A percentile compares a stretch with the other conserved stretches of the same genome.
Evolutionary conservation across 257 asterid species (phyloP).

Genomic region (Solanum peruvianum): DNA sequence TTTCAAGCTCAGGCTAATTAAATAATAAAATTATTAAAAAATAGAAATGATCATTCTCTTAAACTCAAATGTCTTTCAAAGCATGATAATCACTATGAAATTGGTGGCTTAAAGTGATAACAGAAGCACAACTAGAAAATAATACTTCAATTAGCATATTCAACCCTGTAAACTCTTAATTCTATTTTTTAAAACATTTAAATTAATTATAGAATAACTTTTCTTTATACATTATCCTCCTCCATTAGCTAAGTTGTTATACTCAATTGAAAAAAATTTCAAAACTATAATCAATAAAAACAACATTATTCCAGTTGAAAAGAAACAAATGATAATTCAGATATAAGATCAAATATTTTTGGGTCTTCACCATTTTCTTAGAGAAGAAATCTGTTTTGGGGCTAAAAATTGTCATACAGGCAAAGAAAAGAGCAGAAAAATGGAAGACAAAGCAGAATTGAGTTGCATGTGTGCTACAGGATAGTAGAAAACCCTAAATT

Average conservation of each 20-base stretch:
- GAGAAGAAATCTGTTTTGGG: background rate
- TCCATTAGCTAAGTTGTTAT: no score
- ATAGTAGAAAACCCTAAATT: background rate
- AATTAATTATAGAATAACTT: background rate
- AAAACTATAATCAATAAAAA: background rate
- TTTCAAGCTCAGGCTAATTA: background rate
- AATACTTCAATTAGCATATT: background rate
- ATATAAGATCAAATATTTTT: background rate
- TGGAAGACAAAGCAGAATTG: background rate
- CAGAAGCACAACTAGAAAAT: background rate
- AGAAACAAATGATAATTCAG: background rate
- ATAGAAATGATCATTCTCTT: background rate
- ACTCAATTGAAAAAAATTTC: background rate
- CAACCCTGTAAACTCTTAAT: background rate
- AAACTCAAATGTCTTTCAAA: background rate
- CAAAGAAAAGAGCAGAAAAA: background rate
- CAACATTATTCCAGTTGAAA: background rate
- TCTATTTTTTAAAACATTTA: background rate
- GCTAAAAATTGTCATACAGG: background rate
- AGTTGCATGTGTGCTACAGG: background rate
- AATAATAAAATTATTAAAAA: background rate
- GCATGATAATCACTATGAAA: background rate
- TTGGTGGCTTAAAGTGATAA: background rate
- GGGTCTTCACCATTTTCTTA: background rate
- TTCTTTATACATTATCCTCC: no score